Evolutionary conservation across 108 stramenopile genomes (phyloP).

Genomic region (Mediolabrus comicus): DNA sequence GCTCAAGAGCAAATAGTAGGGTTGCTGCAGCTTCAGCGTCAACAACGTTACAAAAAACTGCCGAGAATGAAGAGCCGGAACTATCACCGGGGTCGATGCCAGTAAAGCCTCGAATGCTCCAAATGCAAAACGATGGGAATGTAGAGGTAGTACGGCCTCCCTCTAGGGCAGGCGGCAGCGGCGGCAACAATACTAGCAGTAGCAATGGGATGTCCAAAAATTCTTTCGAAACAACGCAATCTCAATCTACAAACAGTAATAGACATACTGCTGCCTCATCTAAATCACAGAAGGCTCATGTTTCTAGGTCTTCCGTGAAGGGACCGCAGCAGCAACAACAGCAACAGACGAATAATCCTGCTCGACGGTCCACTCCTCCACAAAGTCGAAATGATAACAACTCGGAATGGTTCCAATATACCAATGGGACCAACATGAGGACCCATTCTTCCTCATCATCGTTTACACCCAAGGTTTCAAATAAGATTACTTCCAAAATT

Average conservation of each 20-base stretch:
- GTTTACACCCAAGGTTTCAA: background rate
- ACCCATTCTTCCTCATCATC: no score
- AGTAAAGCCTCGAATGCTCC: background rate
- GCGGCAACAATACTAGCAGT: no score
- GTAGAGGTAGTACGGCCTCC: no score
- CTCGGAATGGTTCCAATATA: background rate
- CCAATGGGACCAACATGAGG: background rate
- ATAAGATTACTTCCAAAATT: background rate
- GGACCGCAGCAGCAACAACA: background rate
- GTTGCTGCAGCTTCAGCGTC: background rate
- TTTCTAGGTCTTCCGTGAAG: no score
- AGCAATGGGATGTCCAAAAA: conserved; percentile 6
- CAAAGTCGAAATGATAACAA: background rate
- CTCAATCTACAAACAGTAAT: no score
- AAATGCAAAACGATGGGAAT: no score
- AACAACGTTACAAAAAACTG: no score
- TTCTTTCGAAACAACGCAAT: background rate
- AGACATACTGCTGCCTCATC: no score
- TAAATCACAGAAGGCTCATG: no score
- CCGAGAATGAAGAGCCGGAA: no score
- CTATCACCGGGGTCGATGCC: background rate
- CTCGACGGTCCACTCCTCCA: background rate
- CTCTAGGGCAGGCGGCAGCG: no score
- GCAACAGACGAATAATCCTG: background rate
- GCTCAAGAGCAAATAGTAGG: no score